These are phyloP conservation scores for Picochlorum sp. DNA, from an alignment of 139 green algal species.

Conservation along the genomic window DNA sequence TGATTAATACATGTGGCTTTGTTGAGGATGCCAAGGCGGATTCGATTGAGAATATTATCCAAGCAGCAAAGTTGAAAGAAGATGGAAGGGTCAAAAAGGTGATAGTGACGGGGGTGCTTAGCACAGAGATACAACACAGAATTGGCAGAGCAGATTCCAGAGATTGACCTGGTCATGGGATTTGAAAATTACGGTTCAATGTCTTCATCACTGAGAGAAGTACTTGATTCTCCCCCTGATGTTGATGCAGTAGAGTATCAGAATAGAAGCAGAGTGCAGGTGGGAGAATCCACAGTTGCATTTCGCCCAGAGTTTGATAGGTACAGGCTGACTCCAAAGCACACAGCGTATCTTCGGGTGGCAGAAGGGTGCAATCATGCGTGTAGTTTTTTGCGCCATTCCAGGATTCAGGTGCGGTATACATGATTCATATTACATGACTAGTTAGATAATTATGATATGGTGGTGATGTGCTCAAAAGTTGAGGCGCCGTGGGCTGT, in stretches of 20 bases:
- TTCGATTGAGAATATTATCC: constrained; percentile 75
- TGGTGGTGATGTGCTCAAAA: constrained; percentile 2
- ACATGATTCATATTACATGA: constrained; percentile 1
- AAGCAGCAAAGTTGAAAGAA: constrained; percentile 57
- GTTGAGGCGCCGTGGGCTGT: neutral
- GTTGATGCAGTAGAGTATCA: constrained; percentile 29
- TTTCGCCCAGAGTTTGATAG: constrained; percentile 72
- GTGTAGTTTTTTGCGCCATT: constrained; percentile 90
- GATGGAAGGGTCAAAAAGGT: constrained; percentile 53
- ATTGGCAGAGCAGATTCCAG: constrained; percentile 63
- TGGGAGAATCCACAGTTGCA: constrained; percentile 68
- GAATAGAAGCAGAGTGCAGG: constrained; percentile 22
- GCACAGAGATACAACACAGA: constrained; percentile 74
- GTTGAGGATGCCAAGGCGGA: constrained; percentile 86
- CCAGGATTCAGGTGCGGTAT: constrained; percentile 51
- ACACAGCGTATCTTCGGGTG: constrained; percentile 83
- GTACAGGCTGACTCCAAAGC: constrained; percentile 60
- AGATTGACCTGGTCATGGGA: constrained; percentile 76
- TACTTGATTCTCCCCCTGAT: constrained; percentile 27
- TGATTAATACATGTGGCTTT: constrained; percentile 86
- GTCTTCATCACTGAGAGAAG: constrained; percentile 28
- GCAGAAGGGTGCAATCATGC: constrained; percentile 86
- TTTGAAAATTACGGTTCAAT: constrained; percentile 67
- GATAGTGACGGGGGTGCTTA: constrained; percentile 82
- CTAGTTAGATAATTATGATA: neutral